These are phyloP conservation scores for Ganoderma boninense DNA, from an alignment of 1,284 basidiomycete species.

Conservation along the genomic window DNA sequence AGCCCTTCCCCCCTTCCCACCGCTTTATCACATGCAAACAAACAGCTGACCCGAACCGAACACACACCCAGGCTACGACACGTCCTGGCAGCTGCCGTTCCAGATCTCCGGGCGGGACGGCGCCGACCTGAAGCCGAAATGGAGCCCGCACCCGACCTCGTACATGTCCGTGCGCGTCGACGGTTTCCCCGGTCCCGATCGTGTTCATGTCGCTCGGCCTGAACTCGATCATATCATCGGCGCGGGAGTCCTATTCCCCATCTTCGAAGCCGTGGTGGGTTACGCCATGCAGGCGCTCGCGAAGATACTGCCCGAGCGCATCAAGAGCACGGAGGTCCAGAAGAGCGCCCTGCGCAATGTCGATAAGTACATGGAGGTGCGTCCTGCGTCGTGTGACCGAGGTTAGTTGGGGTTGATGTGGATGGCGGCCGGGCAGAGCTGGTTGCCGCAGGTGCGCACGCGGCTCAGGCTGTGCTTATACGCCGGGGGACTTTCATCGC, in stretches of 20 bases:
- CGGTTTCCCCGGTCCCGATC: slow-evolving; percentile 71
- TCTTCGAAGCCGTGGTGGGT: slow-evolving; percentile 63
- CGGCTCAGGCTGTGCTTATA: neutral
- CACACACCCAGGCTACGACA: slow-evolving; percentile 61
- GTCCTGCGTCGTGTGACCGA: too few relatives aligned
- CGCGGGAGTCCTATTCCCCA: slow-evolving; percentile 59
- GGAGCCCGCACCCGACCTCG: slow-evolving; percentile 59
- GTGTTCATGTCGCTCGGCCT: slow-evolving; percentile 65
- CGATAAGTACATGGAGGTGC: slow-evolving; percentile 1
- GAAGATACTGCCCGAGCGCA: slow-evolving; percentile 65
- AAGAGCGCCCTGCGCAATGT: neutral
- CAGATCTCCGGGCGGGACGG: slow-evolving; percentile 61
- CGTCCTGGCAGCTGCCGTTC: slow-evolving; percentile 57
- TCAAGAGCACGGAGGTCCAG: slow-evolving; percentile 55
- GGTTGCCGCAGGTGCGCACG: slow-evolving; percentile 17
- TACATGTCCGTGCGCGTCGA: slow-evolving; percentile 64
- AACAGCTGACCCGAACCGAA: too few relatives aligned
- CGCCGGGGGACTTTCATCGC: too few relatives aligned
- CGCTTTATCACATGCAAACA: too few relatives aligned
- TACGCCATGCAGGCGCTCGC: slow-evolving; percentile 59
- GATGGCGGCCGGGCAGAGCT: neutral
- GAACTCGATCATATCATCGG: slow-evolving; percentile 62
- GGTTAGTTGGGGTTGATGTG: too few relatives aligned
- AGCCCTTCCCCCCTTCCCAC: too few relatives aligned
- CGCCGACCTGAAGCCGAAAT: slow-evolving; percentile 56